phyloP scores from a whole-genome alignment of 2,329 filamentous ascomycete species.

The Verticillium longisporum region DNA sequence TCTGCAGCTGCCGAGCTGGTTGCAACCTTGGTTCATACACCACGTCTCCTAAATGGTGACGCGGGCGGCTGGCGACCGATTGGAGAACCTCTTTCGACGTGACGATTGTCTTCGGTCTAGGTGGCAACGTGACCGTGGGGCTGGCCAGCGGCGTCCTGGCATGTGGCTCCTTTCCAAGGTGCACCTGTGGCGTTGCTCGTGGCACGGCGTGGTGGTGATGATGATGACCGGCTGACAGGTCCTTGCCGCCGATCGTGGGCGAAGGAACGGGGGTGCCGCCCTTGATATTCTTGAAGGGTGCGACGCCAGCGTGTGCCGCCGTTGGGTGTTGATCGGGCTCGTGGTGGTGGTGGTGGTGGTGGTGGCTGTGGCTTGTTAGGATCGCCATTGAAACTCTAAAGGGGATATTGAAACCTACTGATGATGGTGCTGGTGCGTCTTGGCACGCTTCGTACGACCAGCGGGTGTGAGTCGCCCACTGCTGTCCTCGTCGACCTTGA shows the following conservation, averaged over 20 bases:
- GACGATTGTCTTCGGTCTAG: slow-evolving; percentile 60
- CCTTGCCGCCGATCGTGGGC: slow-evolving; percentile 24
- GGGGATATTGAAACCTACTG: slow-evolving; percentile 44
- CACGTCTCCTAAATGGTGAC: slow-evolving; percentile 76
- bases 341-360: slow-evolving; percentile 58
- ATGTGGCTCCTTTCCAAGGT: slow-evolving; percentile 8
- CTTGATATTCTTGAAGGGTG: slow-evolving; percentile 44
- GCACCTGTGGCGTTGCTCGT: slow-evolving; percentile 20
- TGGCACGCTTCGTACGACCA: slow-evolving; percentile 56
- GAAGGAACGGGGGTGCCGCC: slow-evolving; percentile 37
- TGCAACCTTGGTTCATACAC: slow-evolving; percentile 68
- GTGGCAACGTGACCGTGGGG: slow-evolving; percentile 37
- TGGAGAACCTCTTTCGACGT: slow-evolving; percentile 66
- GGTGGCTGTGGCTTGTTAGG: slow-evolving; percentile 19
- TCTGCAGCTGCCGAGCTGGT: slow-evolving; percentile 38
- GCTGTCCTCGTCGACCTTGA: slow-evolving; percentile 58
- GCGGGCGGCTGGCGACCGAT: slow-evolving; percentile 61
- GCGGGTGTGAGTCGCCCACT: slow-evolving; percentile 56
- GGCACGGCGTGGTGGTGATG: slow-evolving; percentile 44
- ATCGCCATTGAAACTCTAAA: not conserved
- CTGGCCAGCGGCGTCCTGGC: slow-evolving; percentile 23
- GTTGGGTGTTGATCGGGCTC: slow-evolving; percentile 36
- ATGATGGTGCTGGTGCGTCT: slow-evolving; percentile 53
- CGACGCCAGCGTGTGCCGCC: slow-evolving; percentile 30
- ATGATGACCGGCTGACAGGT: slow-evolving; percentile 23